Base-by-base conservation (phyloP, 345 rosid genomes). In the Populus pruinosa region DNA sequence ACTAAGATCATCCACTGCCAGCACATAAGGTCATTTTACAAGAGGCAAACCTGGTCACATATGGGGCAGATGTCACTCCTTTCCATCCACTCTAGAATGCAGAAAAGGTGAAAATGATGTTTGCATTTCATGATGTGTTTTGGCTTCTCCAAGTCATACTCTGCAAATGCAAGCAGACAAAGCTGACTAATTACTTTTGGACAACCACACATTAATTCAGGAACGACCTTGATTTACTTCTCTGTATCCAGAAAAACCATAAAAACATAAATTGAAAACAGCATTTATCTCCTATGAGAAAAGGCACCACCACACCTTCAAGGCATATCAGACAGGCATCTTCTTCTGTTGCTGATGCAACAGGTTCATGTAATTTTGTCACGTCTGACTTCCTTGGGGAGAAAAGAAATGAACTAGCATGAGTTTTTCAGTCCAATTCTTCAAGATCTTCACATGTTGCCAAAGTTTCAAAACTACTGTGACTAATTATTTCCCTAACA, bases 331-430 rank as follows among this genome's bases (percentile, higher is more conserved):
- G 81, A 43, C 84, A 82, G 14, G 67, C 49, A 69, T 82, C 84
- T 50, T 82, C 83, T 65, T 82, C 84, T 27, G 76, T 38, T 33
- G 72, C 68, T 5, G 71, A 77, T 20, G 67, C 68, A 63, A 79
- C 31, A 12, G 70, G 35, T 71, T 86, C 89, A 14, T 79, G 82
- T 77, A 79, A 68, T 76, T 88, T 86, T 31, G 87, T 74, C 69
- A 87, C 73, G 77, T 85, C 87, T 33, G 89, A 71, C 80, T 90
- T 85, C 76, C 79, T 83, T 10, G 90, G 93, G 2, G 92, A 87
- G 74, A 73, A 85, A 36, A 80, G 75, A 55, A 85, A 80, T 49
- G 88, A 79, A 82, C 79, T 82, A 69, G 85, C 86, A 81, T 81
- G 87, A 69, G 80, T 70, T 82, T 84, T 89, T 79, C 86, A 80